Evolutionary conservation across 1,139 yeast species (phyloP).

Genomic region (Scheffersomyces titani): DNA sequence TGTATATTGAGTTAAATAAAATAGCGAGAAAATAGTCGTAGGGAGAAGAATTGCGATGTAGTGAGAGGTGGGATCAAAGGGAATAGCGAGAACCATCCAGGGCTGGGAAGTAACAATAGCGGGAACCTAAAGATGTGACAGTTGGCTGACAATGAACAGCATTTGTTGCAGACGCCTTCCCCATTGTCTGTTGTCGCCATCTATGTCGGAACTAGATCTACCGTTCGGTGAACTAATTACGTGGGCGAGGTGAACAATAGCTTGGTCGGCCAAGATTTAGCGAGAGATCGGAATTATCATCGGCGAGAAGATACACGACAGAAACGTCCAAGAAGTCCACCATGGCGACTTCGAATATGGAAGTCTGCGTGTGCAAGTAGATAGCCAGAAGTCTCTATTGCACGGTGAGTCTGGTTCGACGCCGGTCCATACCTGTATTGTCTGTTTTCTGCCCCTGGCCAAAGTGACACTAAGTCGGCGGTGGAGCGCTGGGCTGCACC

Average conservation of each 20-base stretch:
- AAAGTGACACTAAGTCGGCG: neutral
- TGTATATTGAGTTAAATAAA: neutral
- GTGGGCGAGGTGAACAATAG: neutral
- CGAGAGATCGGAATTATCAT: neutral
- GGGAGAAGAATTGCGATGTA: neutral
- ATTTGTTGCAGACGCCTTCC: neutral
- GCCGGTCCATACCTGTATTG: too few species aligned
- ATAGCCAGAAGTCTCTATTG: too few species aligned
- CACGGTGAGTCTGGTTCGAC: too few species aligned
- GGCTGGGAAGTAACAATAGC: neutral
- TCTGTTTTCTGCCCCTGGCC: neutral
- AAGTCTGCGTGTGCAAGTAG: too few species aligned
- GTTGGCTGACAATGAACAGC: neutral
- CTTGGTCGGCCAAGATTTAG: neutral
- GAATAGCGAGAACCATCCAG: too few species aligned
- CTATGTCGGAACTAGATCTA: neutral
- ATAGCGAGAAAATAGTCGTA: neutral
- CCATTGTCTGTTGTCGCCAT: neutral
- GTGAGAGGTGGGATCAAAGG: too few species aligned
- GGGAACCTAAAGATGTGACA: too few species aligned
- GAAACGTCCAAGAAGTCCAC: too few species aligned
- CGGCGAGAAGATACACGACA: neutral
- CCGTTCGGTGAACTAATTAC: neutral
- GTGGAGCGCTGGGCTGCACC: neutral
- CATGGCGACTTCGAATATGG: too few species aligned